A percentile compares a stretch with the other conserved stretches of the same genome.
Conservation (phyloP, 768 basidiomycete species). For the Kwoniella sp. region DNA sequence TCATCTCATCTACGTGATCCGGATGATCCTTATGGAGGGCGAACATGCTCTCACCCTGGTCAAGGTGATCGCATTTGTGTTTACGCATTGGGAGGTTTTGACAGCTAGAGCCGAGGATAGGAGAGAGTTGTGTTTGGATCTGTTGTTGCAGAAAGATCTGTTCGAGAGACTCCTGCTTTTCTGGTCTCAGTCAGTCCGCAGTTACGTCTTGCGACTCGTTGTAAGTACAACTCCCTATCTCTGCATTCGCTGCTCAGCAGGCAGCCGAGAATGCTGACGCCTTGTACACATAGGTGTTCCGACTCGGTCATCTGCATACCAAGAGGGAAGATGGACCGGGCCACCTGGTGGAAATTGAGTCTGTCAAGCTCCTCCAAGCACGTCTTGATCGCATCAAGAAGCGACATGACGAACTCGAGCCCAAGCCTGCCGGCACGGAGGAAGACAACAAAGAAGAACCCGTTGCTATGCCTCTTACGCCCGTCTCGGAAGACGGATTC, state of each 20-base stretch:
- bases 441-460: slow-evolving; percentile 19
- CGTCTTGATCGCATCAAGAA: slow-evolving; percentile 58
- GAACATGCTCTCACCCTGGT: slow-evolving; percentile 59
- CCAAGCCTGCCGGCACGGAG: slow-evolving; percentile 23
- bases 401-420: slow-evolving; percentile 59
- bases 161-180: slow-evolving; percentile 58
- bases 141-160: slow-evolving; percentile 56
- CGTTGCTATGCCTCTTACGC: slow-evolving; percentile 17
- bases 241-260: not conserved
- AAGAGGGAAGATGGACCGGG: slow-evolving; percentile 41
- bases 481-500: slow-evolving; percentile 22
- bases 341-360: slow-evolving; percentile 53
- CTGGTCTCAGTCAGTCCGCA: slow-evolving; percentile 56
- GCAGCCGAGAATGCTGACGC: not conserved
- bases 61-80: slow-evolving; percentile 58
- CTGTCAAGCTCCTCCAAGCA: slow-evolving; percentile 56
- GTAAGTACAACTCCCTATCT: slow-evolving; percentile 41
- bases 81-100: slow-evolving; percentile 58
- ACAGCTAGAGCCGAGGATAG: slow-evolving; percentile 54
- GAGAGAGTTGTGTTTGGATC: slow-evolving; percentile 54
- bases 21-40: slow-evolving; percentile 56
- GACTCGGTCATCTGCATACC: slow-evolving; percentile 57
- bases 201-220: slow-evolving; percentile 57
- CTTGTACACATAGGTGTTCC: slow-evolving; percentile 49
- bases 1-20: slow-evolving; percentile 56